Base-by-base conservation (phyloP, 306 rosid species). In the Dryas drummondii region DNA sequence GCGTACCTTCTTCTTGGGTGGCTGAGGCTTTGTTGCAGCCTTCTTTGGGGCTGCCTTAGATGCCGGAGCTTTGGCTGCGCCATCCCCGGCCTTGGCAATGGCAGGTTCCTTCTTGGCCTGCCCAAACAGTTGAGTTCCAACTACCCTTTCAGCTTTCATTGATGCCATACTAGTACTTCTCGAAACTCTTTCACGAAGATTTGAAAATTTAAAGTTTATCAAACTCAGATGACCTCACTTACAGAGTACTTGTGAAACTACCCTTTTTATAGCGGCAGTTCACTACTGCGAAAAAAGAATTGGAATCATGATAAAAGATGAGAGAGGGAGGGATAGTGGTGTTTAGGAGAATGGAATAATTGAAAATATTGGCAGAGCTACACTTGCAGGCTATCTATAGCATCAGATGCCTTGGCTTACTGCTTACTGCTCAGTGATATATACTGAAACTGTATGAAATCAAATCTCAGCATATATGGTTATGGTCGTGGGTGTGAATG, bases 1-100 rank as follows among this genome's bases (percentile, higher is more conserved):
- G 13, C 15, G 52, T 81, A 85, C 92, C 96, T 82, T 92, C 85
- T 86, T 88, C 86, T 91, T 89, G 26, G 91, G 80, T 50, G 88
- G 96, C 46, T 77, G 87, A 22, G 87, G 75, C 81, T 83, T 92
- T 56, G 78, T 82, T 47, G 86, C 81, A 67, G 89, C 72, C 85
- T 90, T 90, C 84, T 88, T 87, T 12, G 89, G 37, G 61, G 82
- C 73, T 5, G 90, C 72, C 80, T 88, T 90, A 17, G 94, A 76
- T 51, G 86, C 79, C 6, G 83, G 71, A 64, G 72, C 72, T 72
- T 82, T 84, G 66, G 78, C 68, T n/a, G 76, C 69, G 37, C 48
- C 76, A 8, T 79, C 80, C 27, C 68, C 66, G 5, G 56, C 62
- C 80, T 83, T 83, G 64, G 80, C 61, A 13, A 48, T 9, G 7